phyloP scores from a whole-genome alignment of 2,329 filamentous ascomycete genomes.

The Ceratocystis ficicola region DNA sequence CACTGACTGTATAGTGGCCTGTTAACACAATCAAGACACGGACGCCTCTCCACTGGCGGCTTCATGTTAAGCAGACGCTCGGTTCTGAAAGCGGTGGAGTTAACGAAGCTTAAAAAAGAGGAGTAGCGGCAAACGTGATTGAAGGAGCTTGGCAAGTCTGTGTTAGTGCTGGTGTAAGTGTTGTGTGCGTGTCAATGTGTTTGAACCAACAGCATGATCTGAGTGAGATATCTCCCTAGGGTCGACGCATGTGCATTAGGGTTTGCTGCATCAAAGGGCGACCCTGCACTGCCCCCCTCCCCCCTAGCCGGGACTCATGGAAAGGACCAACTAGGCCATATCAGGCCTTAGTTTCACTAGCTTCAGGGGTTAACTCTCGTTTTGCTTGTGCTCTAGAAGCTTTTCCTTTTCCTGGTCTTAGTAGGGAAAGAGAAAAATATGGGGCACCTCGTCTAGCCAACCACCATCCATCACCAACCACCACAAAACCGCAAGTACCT shows the following conservation, averaged over 20 bases:
- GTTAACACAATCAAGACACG: no score
- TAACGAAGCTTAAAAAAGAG: background rate
- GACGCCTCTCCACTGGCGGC: background rate
- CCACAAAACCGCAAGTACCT: background rate
- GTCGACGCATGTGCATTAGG: background rate
- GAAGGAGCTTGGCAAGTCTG: no score
- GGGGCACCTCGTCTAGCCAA: background rate
- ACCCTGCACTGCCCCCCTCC: conserved; percentile 5
- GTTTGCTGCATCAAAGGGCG: background rate
- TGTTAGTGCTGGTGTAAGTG: no score
- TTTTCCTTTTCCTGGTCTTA: background rate
- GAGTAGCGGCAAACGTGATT: background rate
- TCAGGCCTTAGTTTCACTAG: conserved; percentile 8
- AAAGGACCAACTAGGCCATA: background rate
- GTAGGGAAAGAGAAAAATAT: background rate
- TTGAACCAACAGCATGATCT: no score
- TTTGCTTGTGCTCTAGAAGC: conserved; percentile 3
- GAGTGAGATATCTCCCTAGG: background rate
- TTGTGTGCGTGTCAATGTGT: no score
- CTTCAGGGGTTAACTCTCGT: background rate
- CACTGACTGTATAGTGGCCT: no score
- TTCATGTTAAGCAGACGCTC: background rate
- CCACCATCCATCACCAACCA: background rate
- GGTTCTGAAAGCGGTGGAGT: background rate
- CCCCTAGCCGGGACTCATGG: background rate